Evolutionary conservation across 371 early-diverging fungal species (phyloP).

Genomic region (Rhizomucor pusillus): DNA sequence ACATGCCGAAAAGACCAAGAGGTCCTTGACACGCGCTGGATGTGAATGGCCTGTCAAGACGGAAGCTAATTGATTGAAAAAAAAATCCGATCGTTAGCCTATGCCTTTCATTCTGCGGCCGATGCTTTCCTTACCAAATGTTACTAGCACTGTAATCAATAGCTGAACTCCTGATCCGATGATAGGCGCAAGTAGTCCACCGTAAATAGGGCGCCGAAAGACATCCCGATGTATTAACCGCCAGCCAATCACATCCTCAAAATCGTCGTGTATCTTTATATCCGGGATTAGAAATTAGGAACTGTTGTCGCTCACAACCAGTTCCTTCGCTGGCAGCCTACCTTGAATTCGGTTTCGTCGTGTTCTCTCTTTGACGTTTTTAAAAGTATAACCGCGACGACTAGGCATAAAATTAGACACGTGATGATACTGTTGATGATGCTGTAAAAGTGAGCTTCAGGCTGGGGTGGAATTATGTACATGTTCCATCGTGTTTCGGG

Average conservation of each 20-base stretch:
- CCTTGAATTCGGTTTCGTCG: slow-evolving; percentile 12
- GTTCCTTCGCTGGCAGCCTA: background rate
- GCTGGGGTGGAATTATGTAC: slow-evolving; percentile 29
- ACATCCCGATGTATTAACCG: slow-evolving; percentile 45
- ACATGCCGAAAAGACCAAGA: slow-evolving; percentile 15
- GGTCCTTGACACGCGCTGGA: slow-evolving; percentile 32
- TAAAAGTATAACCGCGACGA: slow-evolving; percentile 26
- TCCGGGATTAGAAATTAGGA: background rate
- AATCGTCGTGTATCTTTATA: slow-evolving; percentile 25
- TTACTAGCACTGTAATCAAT: slow-evolving; percentile 11
- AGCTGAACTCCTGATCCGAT: slow-evolving; percentile 44
- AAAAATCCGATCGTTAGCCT: background rate
- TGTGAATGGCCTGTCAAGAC: slow-evolving; percentile 17
- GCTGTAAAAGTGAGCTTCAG: slow-evolving; percentile 26
- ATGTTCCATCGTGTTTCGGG: slow-evolving; percentile 31
- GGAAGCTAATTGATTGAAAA: slow-evolving; percentile 8
- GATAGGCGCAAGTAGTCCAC: slow-evolving; percentile 43
- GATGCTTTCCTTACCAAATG: slow-evolving; percentile 17
- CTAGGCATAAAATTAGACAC: slow-evolving; percentile 11
- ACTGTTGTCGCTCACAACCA: slow-evolving; percentile 10
- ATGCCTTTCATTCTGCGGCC: too few relatives aligned
- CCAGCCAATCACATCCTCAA: slow-evolving; percentile 47
- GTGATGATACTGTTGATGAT: slow-evolving; percentile 31
- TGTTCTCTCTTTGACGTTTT: slow-evolving; percentile 30
- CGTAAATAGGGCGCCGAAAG: slow-evolving; percentile 46